Evolutionary conservation across 345 rosid genomes (phyloP), one percentile per base, ranked within the genome.

Genomic region (Tarenaya hassleriana): DNA sequence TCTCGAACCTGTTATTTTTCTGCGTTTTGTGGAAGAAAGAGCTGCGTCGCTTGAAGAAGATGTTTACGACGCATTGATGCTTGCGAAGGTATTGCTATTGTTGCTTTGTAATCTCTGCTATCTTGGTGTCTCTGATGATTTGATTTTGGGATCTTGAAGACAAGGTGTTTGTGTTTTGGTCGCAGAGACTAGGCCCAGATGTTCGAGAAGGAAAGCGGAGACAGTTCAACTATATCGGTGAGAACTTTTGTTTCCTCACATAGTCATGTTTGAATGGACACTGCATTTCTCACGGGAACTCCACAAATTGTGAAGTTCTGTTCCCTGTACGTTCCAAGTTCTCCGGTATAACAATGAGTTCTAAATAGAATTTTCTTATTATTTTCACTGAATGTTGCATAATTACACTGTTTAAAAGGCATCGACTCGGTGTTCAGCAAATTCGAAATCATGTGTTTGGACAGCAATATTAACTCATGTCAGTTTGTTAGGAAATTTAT

Each of bases 201-300:
- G 80, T 87, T 62, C 56, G 78, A 57, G 94, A 87, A 73, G 96
- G 96, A 58, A 87, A 70, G 66, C 80, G 96, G 27, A 76, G 94
- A 68, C 98, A 91, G 55, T 91, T 68, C 50, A 91, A 65, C 66
- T 84, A 69, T 56, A 75, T 87, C 7, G 96, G 98, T 84, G 70
- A 47, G 10, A 11, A 39, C 20, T 8, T 5, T 10, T 5, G 11
- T 32, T 24, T 1, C 10, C 34, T 46, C 8, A 8, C 10, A 12
- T 17, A 48, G n/a, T 51, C 3, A 8, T 3, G 41, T 37, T 10
- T 37, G 11, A 37, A 37, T 37, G 2, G n/a, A 37, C 3, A 37
- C 8, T 37, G n/a, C 15, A 37, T 10, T 24, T 5, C 5, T 24
- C 29, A 24, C 29, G 5, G 29, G 29, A n/a, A 24, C 29, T 2